Base-by-base conservation (phyloP, 2,329 filamentous ascomycete species). In the Hypoxylon sp. region DNA sequence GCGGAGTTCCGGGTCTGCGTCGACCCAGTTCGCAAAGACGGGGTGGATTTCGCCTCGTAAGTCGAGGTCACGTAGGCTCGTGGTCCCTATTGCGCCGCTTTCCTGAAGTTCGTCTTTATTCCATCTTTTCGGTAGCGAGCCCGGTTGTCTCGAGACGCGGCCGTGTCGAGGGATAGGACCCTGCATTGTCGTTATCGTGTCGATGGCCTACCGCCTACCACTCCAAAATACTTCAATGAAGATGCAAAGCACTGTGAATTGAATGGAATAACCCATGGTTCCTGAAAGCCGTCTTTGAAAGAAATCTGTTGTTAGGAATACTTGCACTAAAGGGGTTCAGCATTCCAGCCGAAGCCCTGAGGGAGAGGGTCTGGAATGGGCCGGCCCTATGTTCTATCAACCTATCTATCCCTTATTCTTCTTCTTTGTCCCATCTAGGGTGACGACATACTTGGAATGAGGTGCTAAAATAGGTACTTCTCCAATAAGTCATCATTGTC, bases 11-110 rank as follows among this genome's bases (percentile, higher is more conserved):
- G 60, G 13, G 37, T 73, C 62, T 27, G 63, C 44, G 7, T 71
- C 50, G 8, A 66, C 49, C 78, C 78, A 80, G 37, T 76, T 71
- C 20, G 68, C 27, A 50, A 80, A 77, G 25, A 79, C 54, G 6
- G 78, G 77, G 60, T 80, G 77, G 27, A 78, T 66, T 14, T 74
- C 68, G 6, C 77, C 78, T n/a, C 69, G 55, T 5, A 80, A 72
- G 25, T 72, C 59, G n/a, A 73, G 60, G 1, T 66, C 31, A 8
- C 61, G 61, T 5, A 51, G 57, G 25, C 71, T 66, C 1, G 61
- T 64, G 6, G 76, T 79, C 14, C 70, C 77, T 61, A 71, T 75
- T 27, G 77, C 77, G 27, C 77, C 73, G 49, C 75, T 78, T 68
- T 67, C 68, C 6, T 68, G 37, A n/a, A 79, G 61, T 46, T 79